Conservation (phyloP, 2,329 filamentous ascomycete genomes). For the Drechslerella dactyloides region DNA sequence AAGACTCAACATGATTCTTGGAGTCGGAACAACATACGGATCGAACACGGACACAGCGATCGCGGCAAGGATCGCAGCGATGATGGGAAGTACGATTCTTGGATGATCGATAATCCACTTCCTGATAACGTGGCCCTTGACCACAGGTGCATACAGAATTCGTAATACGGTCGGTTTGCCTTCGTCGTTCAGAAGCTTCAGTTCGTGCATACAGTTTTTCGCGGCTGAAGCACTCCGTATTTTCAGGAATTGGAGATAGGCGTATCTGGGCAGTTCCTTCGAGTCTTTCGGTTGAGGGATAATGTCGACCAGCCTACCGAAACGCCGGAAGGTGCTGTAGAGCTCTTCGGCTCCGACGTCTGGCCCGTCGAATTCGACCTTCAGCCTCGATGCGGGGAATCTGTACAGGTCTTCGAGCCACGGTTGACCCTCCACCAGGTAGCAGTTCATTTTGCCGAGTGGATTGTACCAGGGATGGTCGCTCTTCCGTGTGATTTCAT, state of each 20-base stretch:
- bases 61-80: conserved; percentile 81
- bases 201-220: conserved; percentile 89
- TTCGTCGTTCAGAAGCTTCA: conserved; percentile 69
- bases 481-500: conserved; percentile 69
- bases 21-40: conserved; percentile 61
- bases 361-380: conserved; percentile 80
- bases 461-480: conserved; percentile 92
- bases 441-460: conserved; percentile 72
- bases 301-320: conserved; percentile 90
- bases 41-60: conserved; percentile 90
- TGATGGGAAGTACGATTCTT: conserved; percentile 79
- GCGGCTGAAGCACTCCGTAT: conserved; percentile 83
- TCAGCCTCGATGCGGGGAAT: conserved; percentile 75
- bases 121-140: conserved; percentile 78
- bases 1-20: conserved; percentile 22
- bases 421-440: conserved; percentile 79
- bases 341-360: conserved; percentile 86
- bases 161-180: conserved; percentile 71
- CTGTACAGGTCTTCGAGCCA: conserved; percentile 94
- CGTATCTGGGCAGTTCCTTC: conserved; percentile 80
- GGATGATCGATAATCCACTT: conserved; percentile 89
- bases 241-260: conserved; percentile 76
- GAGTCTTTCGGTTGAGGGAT: conserved; percentile 81
- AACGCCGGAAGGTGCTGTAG: conserved; percentile 84
- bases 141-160: conserved; percentile 80